phyloP scores from a whole-genome alignment of 2,329 filamentous ascomycete genomes.

The Aspergillus candidus region DNA sequence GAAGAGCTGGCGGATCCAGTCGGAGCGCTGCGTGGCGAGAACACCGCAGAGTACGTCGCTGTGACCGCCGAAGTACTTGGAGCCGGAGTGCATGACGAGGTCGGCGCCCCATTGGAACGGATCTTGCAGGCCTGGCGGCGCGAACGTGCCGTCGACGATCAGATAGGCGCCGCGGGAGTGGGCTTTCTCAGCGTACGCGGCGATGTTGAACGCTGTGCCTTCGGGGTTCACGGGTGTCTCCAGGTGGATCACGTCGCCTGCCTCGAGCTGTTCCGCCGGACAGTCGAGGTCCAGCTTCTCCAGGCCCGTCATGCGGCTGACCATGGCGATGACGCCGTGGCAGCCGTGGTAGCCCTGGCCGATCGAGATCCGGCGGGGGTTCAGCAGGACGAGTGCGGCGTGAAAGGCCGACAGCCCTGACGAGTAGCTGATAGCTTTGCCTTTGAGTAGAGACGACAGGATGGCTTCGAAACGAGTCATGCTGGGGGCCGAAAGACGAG shows the following conservation, averaged over 20 bases:
- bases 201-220: slow-evolving; percentile 71
- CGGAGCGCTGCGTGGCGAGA: slow-evolving; percentile 56
- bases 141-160: slow-evolving; percentile 87
- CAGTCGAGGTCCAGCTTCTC: slow-evolving; percentile 66
- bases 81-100: slow-evolving; percentile 84
- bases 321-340: slow-evolving; percentile 71
- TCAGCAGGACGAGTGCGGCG: slow-evolving; percentile 74
- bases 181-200: slow-evolving; percentile 65
- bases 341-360: slow-evolving; percentile 88
- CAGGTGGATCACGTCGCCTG: slow-evolving; percentile 80
- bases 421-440: slow-evolving; percentile 66
- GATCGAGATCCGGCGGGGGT: slow-evolving; percentile 77
- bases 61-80: slow-evolving; percentile 95
- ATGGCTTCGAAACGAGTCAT: slow-evolving; percentile 79
- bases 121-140: slow-evolving; percentile 80
- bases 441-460: slow-evolving; percentile 63
- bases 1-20: slow-evolving; percentile 57
- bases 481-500: slow-evolving; percentile 71
- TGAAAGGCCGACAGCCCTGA: slow-evolving; percentile 87
- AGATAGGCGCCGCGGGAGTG: slow-evolving; percentile 66
- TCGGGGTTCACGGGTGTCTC: slow-evolving; percentile 93
- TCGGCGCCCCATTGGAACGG: slow-evolving; percentile 79
- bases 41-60: slow-evolving; percentile 89
- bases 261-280: slow-evolving; percentile 57
- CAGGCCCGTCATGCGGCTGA: slow-evolving; percentile 69